Percentiles rank a stretch among this genome's conserved stretches.
Conservation (phyloP, 176 grass and related monocot genomes). For the Guadua angustifolia region DNA sequence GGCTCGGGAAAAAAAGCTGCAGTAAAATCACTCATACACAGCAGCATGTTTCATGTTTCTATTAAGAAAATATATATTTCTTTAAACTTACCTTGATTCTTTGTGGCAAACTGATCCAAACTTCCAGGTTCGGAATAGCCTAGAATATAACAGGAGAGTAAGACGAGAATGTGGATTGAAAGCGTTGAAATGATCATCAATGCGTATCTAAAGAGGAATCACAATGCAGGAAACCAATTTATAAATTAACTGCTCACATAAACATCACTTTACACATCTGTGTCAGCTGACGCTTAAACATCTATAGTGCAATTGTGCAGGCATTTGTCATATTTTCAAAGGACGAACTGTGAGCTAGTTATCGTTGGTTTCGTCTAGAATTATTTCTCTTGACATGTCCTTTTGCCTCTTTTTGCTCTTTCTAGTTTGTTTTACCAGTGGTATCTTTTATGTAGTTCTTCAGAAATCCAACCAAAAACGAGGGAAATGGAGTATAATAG, state of each 20-base stretch:
- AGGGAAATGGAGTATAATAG: background rate
- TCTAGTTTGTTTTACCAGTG: background rate
- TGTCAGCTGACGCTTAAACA: background rate
- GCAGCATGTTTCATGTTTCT: background rate
- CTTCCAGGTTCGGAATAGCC: conserved; percentile 87
- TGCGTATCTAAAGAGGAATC: background rate
- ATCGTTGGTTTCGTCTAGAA: background rate
- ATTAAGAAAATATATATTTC: conserved; percentile 33
- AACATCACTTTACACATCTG: conserved; percentile 9
- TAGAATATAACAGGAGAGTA: conserved; percentile 42
- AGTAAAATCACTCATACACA: conserved; percentile 5
- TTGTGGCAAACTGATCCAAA: conserved; percentile 80
- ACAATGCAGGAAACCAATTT: background rate
- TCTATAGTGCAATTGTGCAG: background rate
- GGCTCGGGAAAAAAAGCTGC: background rate
- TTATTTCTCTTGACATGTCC: background rate
- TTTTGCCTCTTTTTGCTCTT: background rate
- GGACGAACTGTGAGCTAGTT: background rate
- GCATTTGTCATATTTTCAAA: background rate
- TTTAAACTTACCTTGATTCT: conserved; percentile 56
- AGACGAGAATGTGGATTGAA: conserved; percentile 24
- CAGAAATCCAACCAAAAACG: background rate
- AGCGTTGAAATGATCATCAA: conserved; percentile 26
- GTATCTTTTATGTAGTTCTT: background rate
- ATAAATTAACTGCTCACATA: conserved; percentile 15